These are phyloP conservation scores for Lasiodiplodia sp. DNA, from an alignment of 2,329 filamentous ascomycete species.

Conservation along the genomic window DNA sequence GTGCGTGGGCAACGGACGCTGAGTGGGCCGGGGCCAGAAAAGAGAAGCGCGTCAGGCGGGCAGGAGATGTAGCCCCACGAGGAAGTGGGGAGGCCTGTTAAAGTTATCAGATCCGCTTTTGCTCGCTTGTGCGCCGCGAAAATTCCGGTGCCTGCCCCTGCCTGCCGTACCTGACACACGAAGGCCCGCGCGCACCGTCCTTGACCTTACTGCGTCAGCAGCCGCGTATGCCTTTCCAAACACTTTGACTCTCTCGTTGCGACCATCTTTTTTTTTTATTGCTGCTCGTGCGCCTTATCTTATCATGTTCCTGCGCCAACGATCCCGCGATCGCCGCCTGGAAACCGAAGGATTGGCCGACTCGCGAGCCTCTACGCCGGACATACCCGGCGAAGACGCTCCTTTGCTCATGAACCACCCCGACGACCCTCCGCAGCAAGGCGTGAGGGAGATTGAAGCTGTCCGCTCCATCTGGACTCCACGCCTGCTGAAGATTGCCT, in stretches of 20 bases:
- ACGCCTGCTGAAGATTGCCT: conserved; percentile 49
- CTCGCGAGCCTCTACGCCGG: conserved; percentile 6
- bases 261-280: not conserved
- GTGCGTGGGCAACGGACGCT: not conserved
- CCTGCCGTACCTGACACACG: not conserved
- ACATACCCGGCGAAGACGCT: conserved; percentile 23
- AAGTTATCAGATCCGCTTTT: conserved; percentile 28
- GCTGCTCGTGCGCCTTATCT: not conserved
- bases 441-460: conserved; percentile 52
- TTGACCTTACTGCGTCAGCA: not conserved
- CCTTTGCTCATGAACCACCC: conserved; percentile 25
- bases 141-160: conserved; percentile 5
- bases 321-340: conserved; percentile 1
- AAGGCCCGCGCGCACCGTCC: not conserved
- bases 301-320: conserved; percentile 18
- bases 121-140: not conserved
- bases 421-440: conserved; percentile 44
- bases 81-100: not conserved
- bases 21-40: not conserved
- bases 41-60: not conserved
- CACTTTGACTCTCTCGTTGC: not conserved
- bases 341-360: not conserved
- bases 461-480: conserved; percentile 52
- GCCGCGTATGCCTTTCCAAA: not conserved
- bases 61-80: not conserved